Base-by-base conservation (phyloP, 345 rosid genomes). In the Lagerstroemia speciosa region DNA sequence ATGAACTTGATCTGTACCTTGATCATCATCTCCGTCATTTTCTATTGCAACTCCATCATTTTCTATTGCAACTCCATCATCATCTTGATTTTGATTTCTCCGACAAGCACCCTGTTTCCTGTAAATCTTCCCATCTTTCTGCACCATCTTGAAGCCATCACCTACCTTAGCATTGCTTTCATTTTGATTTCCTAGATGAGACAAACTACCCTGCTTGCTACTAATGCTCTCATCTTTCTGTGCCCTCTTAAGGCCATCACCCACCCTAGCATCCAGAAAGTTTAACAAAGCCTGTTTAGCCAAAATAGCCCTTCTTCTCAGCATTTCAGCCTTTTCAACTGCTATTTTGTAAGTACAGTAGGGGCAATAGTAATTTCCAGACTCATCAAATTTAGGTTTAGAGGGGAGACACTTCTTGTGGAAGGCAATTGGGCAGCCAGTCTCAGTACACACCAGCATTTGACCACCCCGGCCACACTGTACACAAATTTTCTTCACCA, bases 301-400 rank as follows among this genome's bases (percentile, higher is more conserved):
- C 62, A 65, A 62, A 77, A 71, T 66, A 70, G 74, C 83, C 80
- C 80, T 80, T 55, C 66, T 66, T 46, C 66, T 63, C 78, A 77
- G 62, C 50, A 72, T 76, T 62, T 37, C 6, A 11, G 68, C 62
- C 81, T 71, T 80, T 1, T 52, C 36, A 40, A 70, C 34, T 31
- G 70, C 57, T 69, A 74, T 73, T 71, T 83, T 88, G 77, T 84
- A 83, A 79, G 83, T 80, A 75, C 97, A 88, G 34, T 81, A 86
- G 30, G 90, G 87, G 63, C 97, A 86, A 29, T 75, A 82, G 75
- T 86, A 90, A 5, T 72, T 80, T 0, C 89, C 97, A 22, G 52
- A 65, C 5, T 77, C 79, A 72, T 88, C 87, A 43, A 80, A 79
- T 26, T 73, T 68, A 22, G 80, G 79, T 46, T 74, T 68, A 55